phyloP scores from a whole-genome alignment of 768 basidiomycete genomes.

The Polyporus arcularius region DNA sequence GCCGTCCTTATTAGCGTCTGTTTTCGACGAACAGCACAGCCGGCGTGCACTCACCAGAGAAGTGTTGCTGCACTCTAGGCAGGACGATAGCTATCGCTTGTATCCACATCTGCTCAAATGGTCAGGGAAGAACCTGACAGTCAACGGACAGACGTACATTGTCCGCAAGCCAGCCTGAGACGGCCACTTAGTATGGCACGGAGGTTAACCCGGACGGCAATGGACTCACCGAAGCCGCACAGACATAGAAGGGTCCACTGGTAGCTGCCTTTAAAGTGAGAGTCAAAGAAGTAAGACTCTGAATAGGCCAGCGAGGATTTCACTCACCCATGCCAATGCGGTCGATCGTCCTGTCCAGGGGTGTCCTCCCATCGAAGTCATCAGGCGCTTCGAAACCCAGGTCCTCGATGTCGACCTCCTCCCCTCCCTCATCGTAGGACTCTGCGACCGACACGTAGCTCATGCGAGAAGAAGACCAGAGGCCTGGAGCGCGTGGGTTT shows the following conservation, averaged over 20 bases:
- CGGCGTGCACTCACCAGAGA: constrained; percentile 48
- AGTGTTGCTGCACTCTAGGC: constrained; percentile 95
- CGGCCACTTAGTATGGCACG: neutral
- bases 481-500: constrained; percentile 47
- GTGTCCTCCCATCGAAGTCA: constrained; percentile 35
- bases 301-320: neutral
- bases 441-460: constrained; percentile 35
- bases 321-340: constrained; percentile 82
- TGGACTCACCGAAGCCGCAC: constrained; percentile 81
- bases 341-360: constrained; percentile 85
- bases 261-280: constrained; percentile 53
- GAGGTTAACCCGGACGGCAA: neutral
- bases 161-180: constrained; percentile 89
- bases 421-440: constrained; percentile 30
- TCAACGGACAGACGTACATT: constrained; percentile 54
- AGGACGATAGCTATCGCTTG: constrained; percentile 90
- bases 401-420: constrained; percentile 31
- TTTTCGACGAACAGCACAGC: no score
- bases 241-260: constrained; percentile 82
- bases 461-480: constrained; percentile 46
- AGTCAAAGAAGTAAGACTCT: neutral
- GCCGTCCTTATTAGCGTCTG: neutral
- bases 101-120: constrained; percentile 81
- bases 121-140: constrained; percentile 27
- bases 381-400: constrained; percentile 28